phyloP scores from a whole-genome alignment of 345 rosid genomes.

The Geranium rotundifolium region DNA sequence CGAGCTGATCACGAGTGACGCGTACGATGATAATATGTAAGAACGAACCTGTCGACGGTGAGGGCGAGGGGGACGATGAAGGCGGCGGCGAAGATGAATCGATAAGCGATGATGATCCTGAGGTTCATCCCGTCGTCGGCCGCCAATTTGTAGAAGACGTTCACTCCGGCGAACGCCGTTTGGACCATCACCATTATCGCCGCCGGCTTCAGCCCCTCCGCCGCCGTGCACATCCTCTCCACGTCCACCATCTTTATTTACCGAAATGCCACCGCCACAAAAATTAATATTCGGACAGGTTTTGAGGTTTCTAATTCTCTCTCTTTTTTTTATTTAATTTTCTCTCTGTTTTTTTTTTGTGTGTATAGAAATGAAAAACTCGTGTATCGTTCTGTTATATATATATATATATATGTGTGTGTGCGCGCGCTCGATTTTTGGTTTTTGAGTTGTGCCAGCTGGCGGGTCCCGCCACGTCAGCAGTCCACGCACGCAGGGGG shows the following conservation, averaged over 20 bases:
- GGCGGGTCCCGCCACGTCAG: too few species aligned
- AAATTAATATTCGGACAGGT: too few species aligned
- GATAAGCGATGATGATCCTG: conserved; percentile 17
- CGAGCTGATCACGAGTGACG: too few species aligned
- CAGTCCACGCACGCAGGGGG: too few species aligned
- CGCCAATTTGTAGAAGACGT: conserved; percentile 15
- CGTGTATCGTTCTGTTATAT: background rate
- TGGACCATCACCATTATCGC: conserved; percentile 20
- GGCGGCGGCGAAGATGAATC: conserved; percentile 19
- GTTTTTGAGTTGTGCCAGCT: too few species aligned
- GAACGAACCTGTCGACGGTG: conserved; percentile 17
- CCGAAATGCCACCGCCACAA: background rate
- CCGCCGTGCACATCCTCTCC: background rate
- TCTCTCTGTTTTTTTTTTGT: background rate
- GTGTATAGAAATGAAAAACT: background rate
- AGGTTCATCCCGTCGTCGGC: conserved; percentile 19
- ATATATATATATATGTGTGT: too few species aligned
- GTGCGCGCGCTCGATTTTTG: too few species aligned
- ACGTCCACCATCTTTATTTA: background rate
- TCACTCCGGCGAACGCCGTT: conserved; percentile 9
- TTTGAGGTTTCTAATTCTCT: background rate
- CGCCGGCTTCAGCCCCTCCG: conserved; percentile 11
- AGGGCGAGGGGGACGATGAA: conserved; percentile 21
- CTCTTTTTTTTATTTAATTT: too few species aligned
- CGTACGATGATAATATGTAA: too few species aligned